Evolutionary conservation across 2,329 filamentous ascomycete species (phyloP).

Genomic region (Achaetomium macrosporum): DNA sequence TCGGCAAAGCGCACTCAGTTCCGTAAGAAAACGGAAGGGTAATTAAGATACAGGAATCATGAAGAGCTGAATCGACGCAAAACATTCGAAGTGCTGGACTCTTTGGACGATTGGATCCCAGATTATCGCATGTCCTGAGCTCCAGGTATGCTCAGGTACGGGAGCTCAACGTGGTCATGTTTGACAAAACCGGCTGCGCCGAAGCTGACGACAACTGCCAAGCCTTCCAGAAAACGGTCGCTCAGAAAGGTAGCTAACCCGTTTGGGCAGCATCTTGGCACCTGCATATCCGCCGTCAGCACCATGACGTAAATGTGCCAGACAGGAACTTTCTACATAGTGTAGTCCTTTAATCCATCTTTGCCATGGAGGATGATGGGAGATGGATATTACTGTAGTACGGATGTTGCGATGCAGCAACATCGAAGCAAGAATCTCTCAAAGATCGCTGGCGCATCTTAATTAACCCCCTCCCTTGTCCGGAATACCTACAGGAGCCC

Average conservation of each 20-base stretch:
- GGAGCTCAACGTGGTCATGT: neutral
- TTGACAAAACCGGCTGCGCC: constrained; percentile 2
- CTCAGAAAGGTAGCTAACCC: neutral
- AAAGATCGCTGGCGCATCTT: neutral
- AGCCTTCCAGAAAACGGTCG: constrained; percentile 12
- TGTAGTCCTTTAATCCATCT: too few relatives aligned
- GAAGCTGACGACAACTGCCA: constrained; percentile 5
- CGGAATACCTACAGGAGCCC: neutral
- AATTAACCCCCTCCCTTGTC: neutral
- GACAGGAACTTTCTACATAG: too few relatives aligned
- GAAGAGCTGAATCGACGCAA: neutral
- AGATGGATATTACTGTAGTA: too few relatives aligned
- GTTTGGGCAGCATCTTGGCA: constrained; percentile 1
- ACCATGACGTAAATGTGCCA: constrained; percentile 3
- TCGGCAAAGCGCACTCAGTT: neutral
- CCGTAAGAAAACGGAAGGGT: neutral
- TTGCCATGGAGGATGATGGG: too few relatives aligned
- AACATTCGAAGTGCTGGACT: too few relatives aligned
- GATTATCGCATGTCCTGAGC: too few relatives aligned
- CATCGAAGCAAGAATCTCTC: too few relatives aligned
- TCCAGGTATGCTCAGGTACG: too few relatives aligned
- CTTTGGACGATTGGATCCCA: neutral
- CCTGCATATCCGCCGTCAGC: neutral
- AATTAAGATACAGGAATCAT: neutral
- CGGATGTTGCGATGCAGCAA: too few relatives aligned